These are phyloP conservation scores for Xerocomus brunneocitrinus DNA, from an alignment of 768 basidiomycete species.

Conservation along the genomic window DNA sequence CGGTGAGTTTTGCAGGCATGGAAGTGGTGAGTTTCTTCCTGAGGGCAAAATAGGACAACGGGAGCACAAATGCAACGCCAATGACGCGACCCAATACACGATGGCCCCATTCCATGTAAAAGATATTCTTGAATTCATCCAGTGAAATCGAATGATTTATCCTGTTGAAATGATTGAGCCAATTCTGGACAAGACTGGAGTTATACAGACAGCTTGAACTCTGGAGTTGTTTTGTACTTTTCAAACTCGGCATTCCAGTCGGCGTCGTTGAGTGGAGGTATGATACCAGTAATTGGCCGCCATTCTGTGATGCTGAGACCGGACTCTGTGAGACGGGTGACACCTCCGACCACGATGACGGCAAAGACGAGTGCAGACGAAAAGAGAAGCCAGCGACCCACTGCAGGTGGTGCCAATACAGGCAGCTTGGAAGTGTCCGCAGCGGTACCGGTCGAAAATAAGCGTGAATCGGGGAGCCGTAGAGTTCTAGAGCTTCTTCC, in stretches of 20 bases:
- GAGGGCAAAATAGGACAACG: slow-evolving; percentile 74
- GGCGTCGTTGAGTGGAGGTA: slow-evolving; percentile 71
- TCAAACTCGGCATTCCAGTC: slow-evolving; percentile 89
- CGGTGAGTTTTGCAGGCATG: slow-evolving; percentile 60
- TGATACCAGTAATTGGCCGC: slow-evolving; percentile 84
- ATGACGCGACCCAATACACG: slow-evolving; percentile 88
- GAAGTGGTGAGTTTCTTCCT: slow-evolving; percentile 63
- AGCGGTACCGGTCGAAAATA: slow-evolving; percentile 36
- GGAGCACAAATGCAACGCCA: slow-evolving; percentile 77
- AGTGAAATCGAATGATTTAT: slow-evolving; percentile 85
- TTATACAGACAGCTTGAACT: slow-evolving; percentile 81
- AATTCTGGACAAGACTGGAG: not conserved
- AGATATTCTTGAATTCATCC: slow-evolving; percentile 92
- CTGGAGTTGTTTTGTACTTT: slow-evolving; percentile 92
- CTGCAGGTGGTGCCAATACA: slow-evolving; percentile 59
- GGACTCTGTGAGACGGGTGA: slow-evolving; percentile 95
- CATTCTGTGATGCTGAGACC: slow-evolving; percentile 98
- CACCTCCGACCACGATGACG: slow-evolving; percentile 92
- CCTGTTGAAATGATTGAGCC: slow-evolving; percentile 37
- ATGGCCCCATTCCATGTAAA: slow-evolving; percentile 98
- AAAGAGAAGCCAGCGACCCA: slow-evolving; percentile 80
- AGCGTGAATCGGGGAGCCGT: slow-evolving; percentile 31
- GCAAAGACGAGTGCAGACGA: slow-evolving; percentile 86
- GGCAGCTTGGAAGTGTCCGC: slow-evolving; percentile 37
- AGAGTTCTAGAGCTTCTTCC: slow-evolving; percentile 1